Evolutionary conservation across 306 rosid species (phyloP), one percentile per base, ranked within the genome.

Genomic region (Rosa chinensis): DNA sequence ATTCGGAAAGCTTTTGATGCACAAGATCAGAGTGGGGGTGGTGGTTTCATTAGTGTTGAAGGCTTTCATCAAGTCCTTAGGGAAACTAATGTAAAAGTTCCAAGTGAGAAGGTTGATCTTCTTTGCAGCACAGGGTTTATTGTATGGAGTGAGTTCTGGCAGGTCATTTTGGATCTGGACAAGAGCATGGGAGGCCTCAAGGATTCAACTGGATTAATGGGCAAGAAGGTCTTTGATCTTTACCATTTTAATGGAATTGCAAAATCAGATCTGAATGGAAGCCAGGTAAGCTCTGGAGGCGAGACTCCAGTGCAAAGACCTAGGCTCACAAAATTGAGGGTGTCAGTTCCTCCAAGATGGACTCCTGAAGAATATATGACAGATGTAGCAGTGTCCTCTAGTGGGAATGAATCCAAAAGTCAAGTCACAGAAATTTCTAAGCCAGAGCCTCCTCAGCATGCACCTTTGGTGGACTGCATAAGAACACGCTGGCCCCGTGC

Each of bases 101-200:
- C 89, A 43, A 82, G 81, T 25, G 92, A 91, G 84, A 92, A 89
- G 86, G 82, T 89, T 44, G 99, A 92, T 59, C 91, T 89, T 77
- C 92, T 95, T 76, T 89, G 92, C 80, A 79, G 85, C 83, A 82
- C 94, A 2, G 98, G 97, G 23, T 93, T 90, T 87, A 90, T 95
- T 23, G 98, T 95, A 66, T 95, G 99, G 99, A 93, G 96, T 72
- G 99, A 95, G 82, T 91, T 95, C 87, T 95, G 99, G 98, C 98
- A 93, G 91, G 93, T 90, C 42, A 89, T 95, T 79, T 85, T 95
- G 87, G 94, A 95, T 77, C 86, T 95, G 72, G 99, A 95, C 85
- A 83, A 89, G 86, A 90, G 82, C 87, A 72, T 87, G 75, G 98
- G 99, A 81, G 99, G 99, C 79, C 86, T 95, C 73, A 95, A 93